Evolutionary conservation across 176 grass and related monocot genomes (phyloP).

Genomic region (Echinochloa phyllopogon): DNA sequence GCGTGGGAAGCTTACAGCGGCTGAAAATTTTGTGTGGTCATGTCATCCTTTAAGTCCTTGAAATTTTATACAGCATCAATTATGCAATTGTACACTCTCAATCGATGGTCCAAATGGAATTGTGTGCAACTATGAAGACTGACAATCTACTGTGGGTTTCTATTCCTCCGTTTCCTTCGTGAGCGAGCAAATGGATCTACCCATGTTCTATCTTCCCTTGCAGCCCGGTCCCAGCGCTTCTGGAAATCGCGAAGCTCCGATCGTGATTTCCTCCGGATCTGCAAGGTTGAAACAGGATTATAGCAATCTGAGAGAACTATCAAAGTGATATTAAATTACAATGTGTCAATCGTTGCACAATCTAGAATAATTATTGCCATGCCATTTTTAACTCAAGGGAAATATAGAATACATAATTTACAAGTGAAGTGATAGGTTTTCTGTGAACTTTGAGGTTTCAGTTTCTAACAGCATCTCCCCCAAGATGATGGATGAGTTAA

Average conservation of each 20-base stretch:
- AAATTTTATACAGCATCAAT: neutral
- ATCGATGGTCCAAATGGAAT: neutral
- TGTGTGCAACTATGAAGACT: neutral
- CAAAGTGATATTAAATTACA: neutral
- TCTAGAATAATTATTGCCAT: neutral
- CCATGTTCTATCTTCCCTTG: slow-evolving; percentile 69
- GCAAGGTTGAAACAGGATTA: neutral
- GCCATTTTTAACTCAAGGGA: neutral
- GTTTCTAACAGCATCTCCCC: neutral
- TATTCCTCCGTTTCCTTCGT: slow-evolving; percentile 39
- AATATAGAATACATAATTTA: slow-evolving; percentile 18
- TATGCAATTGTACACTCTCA: slow-evolving; percentile 21
- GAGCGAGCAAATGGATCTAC: slow-evolving; percentile 62
- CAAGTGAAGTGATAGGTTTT: neutral
- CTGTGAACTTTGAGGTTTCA: neutral
- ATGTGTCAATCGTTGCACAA: neutral
- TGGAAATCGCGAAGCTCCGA: slow-evolving; percentile 66
- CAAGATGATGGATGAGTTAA: neutral
- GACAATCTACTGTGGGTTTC: slow-evolving; percentile 35
- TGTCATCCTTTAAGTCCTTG: neutral
- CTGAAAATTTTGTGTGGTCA: neutral
- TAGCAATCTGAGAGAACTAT: neutral
- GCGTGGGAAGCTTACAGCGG: too few relatives aligned
- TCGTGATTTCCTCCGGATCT: slow-evolving; percentile 66
- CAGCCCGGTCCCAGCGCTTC: slow-evolving; percentile 66